phyloP scores from a whole-genome alignment of 2,329 filamentous ascomycete species.

The Colletotrichum euphorbiae region DNA sequence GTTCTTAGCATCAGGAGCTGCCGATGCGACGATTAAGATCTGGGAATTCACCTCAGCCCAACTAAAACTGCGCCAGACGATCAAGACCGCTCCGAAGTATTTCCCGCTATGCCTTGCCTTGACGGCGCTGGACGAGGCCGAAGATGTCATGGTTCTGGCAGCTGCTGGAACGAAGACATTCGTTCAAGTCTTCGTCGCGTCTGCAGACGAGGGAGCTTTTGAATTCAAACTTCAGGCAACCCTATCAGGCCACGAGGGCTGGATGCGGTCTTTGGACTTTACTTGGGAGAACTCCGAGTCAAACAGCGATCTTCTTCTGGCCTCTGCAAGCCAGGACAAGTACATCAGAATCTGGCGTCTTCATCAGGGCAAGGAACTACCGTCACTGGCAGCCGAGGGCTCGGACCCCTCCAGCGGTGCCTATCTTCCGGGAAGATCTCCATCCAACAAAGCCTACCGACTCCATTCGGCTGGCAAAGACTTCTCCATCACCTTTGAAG shows the following conservation, averaged over 20 bases:
- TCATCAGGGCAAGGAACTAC: constrained; percentile 75
- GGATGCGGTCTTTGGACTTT: constrained; percentile 90
- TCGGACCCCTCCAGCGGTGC: constrained; percentile 68
- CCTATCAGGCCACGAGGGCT: constrained; percentile 90
- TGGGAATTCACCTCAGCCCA: constrained; percentile 73
- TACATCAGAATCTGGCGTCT: constrained; percentile 95
- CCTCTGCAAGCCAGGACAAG: constrained; percentile 96
- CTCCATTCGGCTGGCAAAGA: constrained; percentile 71
- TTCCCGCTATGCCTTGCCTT: constrained; percentile 85
- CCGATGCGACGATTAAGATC: constrained; percentile 77
- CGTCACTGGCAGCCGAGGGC: constrained; percentile 64
- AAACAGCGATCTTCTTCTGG: constrained; percentile 79
- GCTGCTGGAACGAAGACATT: constrained; percentile 85
- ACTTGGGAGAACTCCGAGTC: constrained; percentile 67
- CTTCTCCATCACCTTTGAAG: constrained; percentile 92
- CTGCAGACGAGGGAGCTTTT: constrained; percentile 48
- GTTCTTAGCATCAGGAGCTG: constrained; percentile 81
- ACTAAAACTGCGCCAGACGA: constrained; percentile 72
- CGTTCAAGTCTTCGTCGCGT: constrained; percentile 82
- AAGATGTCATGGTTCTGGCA: constrained; percentile 74
- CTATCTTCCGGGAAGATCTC: constrained; percentile 74
- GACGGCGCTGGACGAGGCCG: constrained; percentile 64
- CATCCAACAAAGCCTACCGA: constrained; percentile 90
- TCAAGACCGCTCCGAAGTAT: constrained; percentile 80
- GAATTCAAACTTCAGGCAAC: constrained; percentile 80